phyloP scores from a whole-genome alignment of 305 asterid genomes.

The Fraxinus baroniana region DNA sequence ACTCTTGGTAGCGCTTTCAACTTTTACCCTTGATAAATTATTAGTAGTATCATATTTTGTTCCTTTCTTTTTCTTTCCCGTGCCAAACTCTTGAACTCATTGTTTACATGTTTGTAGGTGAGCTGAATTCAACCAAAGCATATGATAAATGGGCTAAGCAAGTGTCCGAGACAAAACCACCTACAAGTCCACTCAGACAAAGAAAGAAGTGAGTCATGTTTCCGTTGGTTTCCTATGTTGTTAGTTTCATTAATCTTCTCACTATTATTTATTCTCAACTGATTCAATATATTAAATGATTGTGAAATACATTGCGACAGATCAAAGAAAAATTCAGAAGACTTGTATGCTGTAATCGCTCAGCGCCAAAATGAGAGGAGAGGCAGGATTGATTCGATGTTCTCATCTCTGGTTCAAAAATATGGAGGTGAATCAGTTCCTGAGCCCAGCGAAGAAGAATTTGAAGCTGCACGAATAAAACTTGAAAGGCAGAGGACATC shows the following conservation, averaged over 20 bases:
- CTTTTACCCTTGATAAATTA: neutral
- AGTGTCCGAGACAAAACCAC: constrained; percentile 46
- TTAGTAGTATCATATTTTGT: neutral
- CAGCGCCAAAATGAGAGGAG: constrained; percentile 47
- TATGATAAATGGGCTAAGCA: constrained; percentile 50
- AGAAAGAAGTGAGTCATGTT: constrained; percentile 35
- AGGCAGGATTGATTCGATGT: constrained; percentile 40
- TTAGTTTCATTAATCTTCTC: neutral
- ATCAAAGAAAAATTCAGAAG: constrained; percentile 35
- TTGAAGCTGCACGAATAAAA: constrained; percentile 44
- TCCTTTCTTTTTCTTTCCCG: neutral
- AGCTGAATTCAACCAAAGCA: constrained; percentile 40
- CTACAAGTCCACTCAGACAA: constrained; percentile 40
- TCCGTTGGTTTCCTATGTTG: neutral
- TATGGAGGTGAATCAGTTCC: constrained; percentile 33
- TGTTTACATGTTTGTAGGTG: constrained; percentile 26
- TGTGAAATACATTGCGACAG: constrained; percentile 19
- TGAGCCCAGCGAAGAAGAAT: constrained; percentile 53
- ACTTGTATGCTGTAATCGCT: constrained; percentile 41
- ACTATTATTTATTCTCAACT: neutral
- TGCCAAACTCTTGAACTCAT: neutral
- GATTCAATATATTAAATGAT: neutral
- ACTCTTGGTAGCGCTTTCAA: neutral
- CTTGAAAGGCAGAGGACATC: constrained; percentile 40
- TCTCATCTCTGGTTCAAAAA: constrained; percentile 44